Evolutionary conservation across 2,329 filamentous ascomycete species (phyloP).

Genomic region (Tolypocladium tropicale): DNA sequence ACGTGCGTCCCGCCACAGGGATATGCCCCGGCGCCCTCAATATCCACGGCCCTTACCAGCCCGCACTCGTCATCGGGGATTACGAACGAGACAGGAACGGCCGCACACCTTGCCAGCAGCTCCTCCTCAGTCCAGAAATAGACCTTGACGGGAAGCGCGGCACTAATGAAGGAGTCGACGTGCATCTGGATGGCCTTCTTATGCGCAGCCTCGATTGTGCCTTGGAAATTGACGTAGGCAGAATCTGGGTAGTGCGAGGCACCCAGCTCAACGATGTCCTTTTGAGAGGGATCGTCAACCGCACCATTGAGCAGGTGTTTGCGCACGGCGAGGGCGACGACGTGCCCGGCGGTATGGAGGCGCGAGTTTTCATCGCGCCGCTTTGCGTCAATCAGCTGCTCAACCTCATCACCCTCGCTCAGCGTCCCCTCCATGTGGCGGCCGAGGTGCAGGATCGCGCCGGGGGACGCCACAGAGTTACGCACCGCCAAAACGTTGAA

Average conservation of each 20-base stretch:
- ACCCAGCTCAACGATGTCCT: slow-evolving; percentile 41
- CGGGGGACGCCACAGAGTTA: background rate
- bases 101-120: slow-evolving; percentile 15
- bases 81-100: background rate
- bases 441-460: background rate
- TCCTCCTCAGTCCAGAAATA: slow-evolving; percentile 56
- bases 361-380: slow-evolving; percentile 54
- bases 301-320: slow-evolving; percentile 29
- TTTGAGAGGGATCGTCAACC: slow-evolving; percentile 11
- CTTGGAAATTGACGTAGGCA: slow-evolving; percentile 56
- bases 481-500: background rate
- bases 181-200: slow-evolving; percentile 50
- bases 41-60: slow-evolving; percentile 56
- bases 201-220: slow-evolving; percentile 51
- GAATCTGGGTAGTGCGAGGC: slow-evolving; percentile 60
- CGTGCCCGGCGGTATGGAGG: slow-evolving; percentile 62
- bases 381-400: slow-evolving; percentile 47
- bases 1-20: slow-evolving; percentile 69
- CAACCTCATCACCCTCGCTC: slow-evolving; percentile 37
- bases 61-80: slow-evolving; percentile 35
- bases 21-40: slow-evolving; percentile 57
- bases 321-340: slow-evolving; percentile 57
- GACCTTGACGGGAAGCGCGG: slow-evolving; percentile 43
- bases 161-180: slow-evolving; percentile 45
- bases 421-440: background rate